These are phyloP conservation scores for Dryas integrifolia DNA, from an alignment of 331 rosid species.

Conservation along the genomic window DNA sequence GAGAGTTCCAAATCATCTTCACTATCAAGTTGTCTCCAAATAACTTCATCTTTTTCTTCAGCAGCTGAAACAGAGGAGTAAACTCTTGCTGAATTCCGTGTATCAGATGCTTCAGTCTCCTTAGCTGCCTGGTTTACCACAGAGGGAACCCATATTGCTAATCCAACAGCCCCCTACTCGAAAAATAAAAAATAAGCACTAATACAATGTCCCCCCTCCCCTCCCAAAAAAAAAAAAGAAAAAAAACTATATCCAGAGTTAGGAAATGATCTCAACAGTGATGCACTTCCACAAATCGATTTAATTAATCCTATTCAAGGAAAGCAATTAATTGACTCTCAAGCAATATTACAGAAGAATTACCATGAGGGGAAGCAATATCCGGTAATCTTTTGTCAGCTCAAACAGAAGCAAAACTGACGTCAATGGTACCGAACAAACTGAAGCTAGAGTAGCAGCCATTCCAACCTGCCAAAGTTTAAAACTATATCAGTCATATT, in stretches of 20 bases:
- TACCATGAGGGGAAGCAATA: slow-evolving; percentile 99
- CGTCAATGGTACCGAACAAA: slow-evolving; percentile 94
- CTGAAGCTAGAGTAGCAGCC: slow-evolving; percentile 99
- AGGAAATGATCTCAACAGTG: not conserved
- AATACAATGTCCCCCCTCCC: not conserved
- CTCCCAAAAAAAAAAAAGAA: not conserved
- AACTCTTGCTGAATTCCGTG: slow-evolving; percentile 52
- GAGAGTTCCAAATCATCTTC: slow-evolving; percentile 64
- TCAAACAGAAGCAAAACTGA: slow-evolving; percentile 97
- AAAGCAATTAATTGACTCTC: not conserved
- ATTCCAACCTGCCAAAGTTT: slow-evolving; percentile 80
- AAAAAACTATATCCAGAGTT: not conserved
- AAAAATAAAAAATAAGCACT: slow-evolving; percentile 16
- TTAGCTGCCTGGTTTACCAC: slow-evolving; percentile 65
- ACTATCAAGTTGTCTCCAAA: slow-evolving; percentile 43
- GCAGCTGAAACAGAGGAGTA: slow-evolving; percentile 58
- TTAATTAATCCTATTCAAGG: slow-evolving; percentile 2
- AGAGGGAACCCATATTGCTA: slow-evolving; percentile 99
- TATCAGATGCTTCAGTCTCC: slow-evolving; percentile 62
- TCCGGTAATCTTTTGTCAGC: slow-evolving; percentile 93
- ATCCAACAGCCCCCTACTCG: slow-evolving; percentile 93
- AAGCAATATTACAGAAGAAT: slow-evolving; percentile 32
- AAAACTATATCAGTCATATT: slow-evolving; percentile 15
- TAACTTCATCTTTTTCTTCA: slow-evolving; percentile 48
- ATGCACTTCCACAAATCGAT: not conserved